Conservation (phyloP, 2,329 filamentous ascomycete species). For the Pseudogymnoascus sp. region DNA sequence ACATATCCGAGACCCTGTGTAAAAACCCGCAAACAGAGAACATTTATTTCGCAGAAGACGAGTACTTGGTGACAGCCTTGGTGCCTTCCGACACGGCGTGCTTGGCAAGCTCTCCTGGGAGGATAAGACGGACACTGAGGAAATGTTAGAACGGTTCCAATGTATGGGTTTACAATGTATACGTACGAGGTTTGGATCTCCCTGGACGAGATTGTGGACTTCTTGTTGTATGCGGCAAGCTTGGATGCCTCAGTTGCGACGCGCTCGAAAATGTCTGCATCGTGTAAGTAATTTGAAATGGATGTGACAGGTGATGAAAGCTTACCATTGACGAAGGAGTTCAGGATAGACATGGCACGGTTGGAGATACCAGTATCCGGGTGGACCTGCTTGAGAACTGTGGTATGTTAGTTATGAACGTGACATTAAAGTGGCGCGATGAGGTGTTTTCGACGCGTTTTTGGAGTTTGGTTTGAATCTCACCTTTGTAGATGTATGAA, state of each 20-base stretch:
- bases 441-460: neutral
- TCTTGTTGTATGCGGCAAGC: slow-evolving; percentile 99
- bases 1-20: slow-evolving; percentile 44
- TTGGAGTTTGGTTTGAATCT: slow-evolving; percentile 28
- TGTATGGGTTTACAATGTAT: slow-evolving; percentile 36
- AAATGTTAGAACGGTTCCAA: neutral
- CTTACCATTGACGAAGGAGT: slow-evolving; percentile 98
- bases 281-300: slow-evolving; percentile 20
- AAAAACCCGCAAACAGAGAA: slow-evolving; percentile 48
- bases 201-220: slow-evolving; percentile 98
- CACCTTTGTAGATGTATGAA: slow-evolving; percentile 99
- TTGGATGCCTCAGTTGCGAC: slow-evolving; percentile 98
- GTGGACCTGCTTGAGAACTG: slow-evolving; percentile 99
- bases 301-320: slow-evolving; percentile 13
- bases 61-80: slow-evolving; percentile 99
- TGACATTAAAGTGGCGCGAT: slow-evolving; percentile 11
- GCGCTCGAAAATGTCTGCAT: slow-evolving; percentile 95
- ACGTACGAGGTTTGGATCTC: slow-evolving; percentile 95
- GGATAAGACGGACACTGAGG: slow-evolving; percentile 77
- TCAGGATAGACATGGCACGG: slow-evolving; percentile 98
- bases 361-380: slow-evolving; percentile 99
- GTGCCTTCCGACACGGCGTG: slow-evolving; percentile 99
- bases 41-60: slow-evolving; percentile 94
- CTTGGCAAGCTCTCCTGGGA: slow-evolving; percentile 98
- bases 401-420: slow-evolving; percentile 30